Evolutionary conservation across 1,284 basidiomycete species (phyloP).

Genomic region (Tilletia caries): DNA sequence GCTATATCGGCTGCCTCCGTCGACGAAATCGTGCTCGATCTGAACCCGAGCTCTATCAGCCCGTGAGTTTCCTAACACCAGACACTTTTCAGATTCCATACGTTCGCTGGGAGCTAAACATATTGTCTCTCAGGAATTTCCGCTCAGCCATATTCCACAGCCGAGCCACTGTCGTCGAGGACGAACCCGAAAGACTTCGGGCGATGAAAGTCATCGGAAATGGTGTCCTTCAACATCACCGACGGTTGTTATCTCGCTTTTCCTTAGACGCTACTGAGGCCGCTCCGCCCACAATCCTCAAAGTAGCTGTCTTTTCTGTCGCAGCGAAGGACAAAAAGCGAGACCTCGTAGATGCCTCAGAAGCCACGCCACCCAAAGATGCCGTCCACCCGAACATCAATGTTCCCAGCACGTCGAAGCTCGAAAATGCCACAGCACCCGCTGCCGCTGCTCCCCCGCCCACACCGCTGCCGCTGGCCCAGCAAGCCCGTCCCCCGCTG

Average conservation of each 20-base stretch:
- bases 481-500: conserved; percentile 4
- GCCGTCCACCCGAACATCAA: background rate
- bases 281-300: background rate
- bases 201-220: conserved; percentile 1
- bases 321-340: no score
- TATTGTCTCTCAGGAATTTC: background rate
- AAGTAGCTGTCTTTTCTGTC: no score
- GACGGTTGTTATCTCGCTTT: background rate
- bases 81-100: no score
- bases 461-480: conserved; percentile 14
- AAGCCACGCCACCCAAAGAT: no score
- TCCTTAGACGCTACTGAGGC: background rate
- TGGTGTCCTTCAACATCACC: background rate
- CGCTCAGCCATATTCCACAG: background rate
- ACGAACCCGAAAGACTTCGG: background rate
- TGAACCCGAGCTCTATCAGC: background rate
- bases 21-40: background rate
- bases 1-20: background rate
- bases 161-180: background rate
- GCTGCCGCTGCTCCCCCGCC: conserved; percentile 30
- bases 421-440: conserved; percentile 24
- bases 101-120: no score
- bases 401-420: conserved; percentile 16
- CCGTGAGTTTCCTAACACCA: background rate
- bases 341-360: no score